Base-by-base conservation (phyloP, 2,329 filamentous ascomycete genomes). In the Alternaria postmessia region DNA sequence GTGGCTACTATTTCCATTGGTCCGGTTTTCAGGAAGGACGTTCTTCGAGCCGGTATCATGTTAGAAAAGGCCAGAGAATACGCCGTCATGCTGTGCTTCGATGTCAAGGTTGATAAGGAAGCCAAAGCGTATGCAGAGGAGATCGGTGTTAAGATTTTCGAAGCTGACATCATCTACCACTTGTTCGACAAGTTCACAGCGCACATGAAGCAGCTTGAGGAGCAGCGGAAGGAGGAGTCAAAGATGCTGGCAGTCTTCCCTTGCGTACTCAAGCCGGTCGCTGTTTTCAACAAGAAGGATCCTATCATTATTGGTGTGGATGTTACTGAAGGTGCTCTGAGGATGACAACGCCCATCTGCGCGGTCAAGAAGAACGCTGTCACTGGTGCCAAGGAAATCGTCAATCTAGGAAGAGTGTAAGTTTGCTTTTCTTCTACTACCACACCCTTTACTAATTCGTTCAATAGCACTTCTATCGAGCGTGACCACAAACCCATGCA, bases 1-100 rank as follows among this genome's bases (percentile, higher is more conserved):
- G 95, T 99, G 22, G 91, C 93, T 71, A 97, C 97, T 78, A 96
- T 99, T 65, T 94, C 93, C 61, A 98, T 99, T 74, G 95, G 95
- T 48, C 95, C 95, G 3, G 94, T 99, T 39, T 98, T 92, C 87
- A 97, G 97, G 85, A 92, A 95, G 73, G 95, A 99, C 80, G 92
- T 99, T 55, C 95, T 98, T 87, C 94, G 88, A 86, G 92, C 83
- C 2, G 94, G 93, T 75, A 91, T 92, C 69, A 99, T 99, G 95
- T 80, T 98, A 74, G 95, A 99, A 81, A 98, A 97, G 83, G 87
- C 90, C 16, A 93, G 93, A 68, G 94, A 99, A 77, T 96, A 90
- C 71, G 95, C 95, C n/a, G 92, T 98, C 77, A 99, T 99, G 95
- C 89, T 99, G 51, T 98, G 95, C 80, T 99, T 99, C 86, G 96